These are phyloP conservation scores for Populus euphratica DNA, from an alignment of 345 rosid species.

Conservation along the genomic window DNA sequence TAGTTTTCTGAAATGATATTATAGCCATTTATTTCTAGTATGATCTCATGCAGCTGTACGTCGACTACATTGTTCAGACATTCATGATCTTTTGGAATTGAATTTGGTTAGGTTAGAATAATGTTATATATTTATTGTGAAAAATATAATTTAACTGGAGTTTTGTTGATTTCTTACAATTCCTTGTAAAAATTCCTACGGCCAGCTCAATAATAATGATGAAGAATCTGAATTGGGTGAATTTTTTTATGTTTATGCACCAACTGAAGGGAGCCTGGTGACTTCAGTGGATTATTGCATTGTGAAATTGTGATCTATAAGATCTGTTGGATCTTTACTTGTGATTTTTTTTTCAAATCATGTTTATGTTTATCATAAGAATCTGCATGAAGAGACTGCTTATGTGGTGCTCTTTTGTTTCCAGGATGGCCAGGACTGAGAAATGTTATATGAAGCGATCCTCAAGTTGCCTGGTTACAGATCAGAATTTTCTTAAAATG, in stretches of 20 bases:
- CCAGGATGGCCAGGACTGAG: conserved; percentile 41
- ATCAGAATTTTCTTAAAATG: conserved; percentile 19
- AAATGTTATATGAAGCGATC: conserved; percentile 3
- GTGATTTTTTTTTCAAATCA: not conserved
- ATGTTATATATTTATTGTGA: not conserved
- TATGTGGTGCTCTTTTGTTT: not conserved
- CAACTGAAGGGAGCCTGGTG: not conserved
- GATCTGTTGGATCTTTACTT: not conserved
- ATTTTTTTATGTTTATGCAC: not conserved
- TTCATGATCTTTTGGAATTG: not conserved
- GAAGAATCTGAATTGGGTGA: not conserved
- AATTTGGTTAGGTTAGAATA: not conserved
- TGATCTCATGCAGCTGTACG: too few relatives aligned
- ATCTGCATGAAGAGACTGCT: not conserved
- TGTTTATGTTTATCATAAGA: not conserved
- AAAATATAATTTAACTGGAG: not conserved
- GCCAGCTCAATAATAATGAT: not conserved
- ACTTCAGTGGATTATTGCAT: not conserved
- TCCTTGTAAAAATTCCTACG: not conserved
- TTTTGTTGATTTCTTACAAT: not conserved
- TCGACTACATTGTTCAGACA: not conserved
- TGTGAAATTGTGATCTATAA: not conserved
- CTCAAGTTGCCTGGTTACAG: not conserved
- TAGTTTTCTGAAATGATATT: too few relatives aligned
- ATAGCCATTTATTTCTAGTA: too few relatives aligned